Evolutionary conservation across 2,329 filamentous ascomycete genomes (phyloP).

Genomic region (Fusarium sp.): DNA sequence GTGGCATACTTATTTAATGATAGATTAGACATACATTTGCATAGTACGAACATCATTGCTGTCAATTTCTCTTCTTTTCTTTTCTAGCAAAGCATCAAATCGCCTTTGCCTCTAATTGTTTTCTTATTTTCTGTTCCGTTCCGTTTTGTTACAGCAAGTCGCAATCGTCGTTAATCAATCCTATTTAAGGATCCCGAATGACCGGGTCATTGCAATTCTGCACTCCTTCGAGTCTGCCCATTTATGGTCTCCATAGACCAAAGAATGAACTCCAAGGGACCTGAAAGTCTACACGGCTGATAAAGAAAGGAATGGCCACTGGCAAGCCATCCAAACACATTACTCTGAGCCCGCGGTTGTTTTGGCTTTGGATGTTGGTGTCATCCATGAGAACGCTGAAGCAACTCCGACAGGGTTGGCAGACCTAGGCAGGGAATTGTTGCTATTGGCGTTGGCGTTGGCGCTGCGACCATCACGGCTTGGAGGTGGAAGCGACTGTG

Average conservation of each 20-base stretch:
- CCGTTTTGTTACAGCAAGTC: conserved; percentile 26
- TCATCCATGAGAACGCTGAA: conserved; percentile 95
- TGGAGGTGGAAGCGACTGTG: conserved; percentile 45
- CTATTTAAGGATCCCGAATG: not conserved
- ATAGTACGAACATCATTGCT: not conserved
- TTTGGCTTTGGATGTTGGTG: conserved; percentile 56
- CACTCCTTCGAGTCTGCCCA: conserved; percentile 27
- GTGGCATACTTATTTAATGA: not conserved
- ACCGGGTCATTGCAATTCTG: conserved; percentile 32
- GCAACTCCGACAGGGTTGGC: conserved; percentile 91
- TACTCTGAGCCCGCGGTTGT: conserved; percentile 47
- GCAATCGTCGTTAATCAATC: conserved; percentile 21
- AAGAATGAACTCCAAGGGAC: not conserved
- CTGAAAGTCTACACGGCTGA: conserved; percentile 1
- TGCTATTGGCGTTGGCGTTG: conserved; percentile 52
- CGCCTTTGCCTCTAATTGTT: conserved; percentile 6
- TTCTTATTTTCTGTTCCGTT: not conserved
- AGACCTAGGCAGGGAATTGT: conserved; percentile 62
- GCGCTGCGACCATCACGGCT: conserved; percentile 52
- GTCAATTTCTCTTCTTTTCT: conserved; percentile 8
- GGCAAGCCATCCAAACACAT: not conserved
- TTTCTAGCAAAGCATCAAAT: not conserved
- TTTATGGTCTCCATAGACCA: not conserved
- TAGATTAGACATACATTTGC: conserved; percentile 4
- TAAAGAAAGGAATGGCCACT: conserved; percentile 1